Base-by-base conservation (phyloP, 139 green algal species). In the Picochlorum sp. region DNA sequence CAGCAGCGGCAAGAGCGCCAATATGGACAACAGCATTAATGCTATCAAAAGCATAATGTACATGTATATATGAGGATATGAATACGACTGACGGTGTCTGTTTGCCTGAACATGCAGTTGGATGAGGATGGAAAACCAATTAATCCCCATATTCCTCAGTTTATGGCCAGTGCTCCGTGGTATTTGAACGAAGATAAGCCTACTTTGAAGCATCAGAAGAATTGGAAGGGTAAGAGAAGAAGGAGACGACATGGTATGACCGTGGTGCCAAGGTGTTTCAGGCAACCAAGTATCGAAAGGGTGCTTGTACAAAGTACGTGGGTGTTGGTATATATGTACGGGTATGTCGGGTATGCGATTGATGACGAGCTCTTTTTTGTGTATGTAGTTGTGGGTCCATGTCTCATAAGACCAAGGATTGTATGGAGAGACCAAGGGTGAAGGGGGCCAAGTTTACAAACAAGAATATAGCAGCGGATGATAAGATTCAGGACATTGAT, bases 81-180 rank as follows among this genome's bases (percentile, higher is more conserved):
- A 62, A 9, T 63, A 1, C 28, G 28, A 30, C 28, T 26, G 24
- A 38, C 57, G 3, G 16, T 59, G 16, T n/a, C n/a, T 23, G 18
- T 18, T 6, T 13, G 9, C 45, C 0, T 41, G 5, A 30, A 10
- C 73, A 59, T 58, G 61, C 67, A 59, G 78, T 62, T 97, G 1
- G 94, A 98, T 76, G 94, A 98, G 72, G 92, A 98, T 67, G 94
- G 94, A 50, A 95, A 94, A 57, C 90, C 95, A 56, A 99, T 99
- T 71, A 99, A 99, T 80, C 94, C 94, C 0, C 94, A 99, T 65
- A 98, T 99, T 60, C 94, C 94, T 4, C 82, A 97, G 79, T 98
- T 96, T 69, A 98, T 99, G 94, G 84, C 83, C 47, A 86, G 66
- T 51, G 94, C 91, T 41, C 94, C 94, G 10, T 99, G 94, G 94